Conservation (phyloP, 2,329 filamentous ascomycete species). For the Paecilomyces sp. region DNA sequence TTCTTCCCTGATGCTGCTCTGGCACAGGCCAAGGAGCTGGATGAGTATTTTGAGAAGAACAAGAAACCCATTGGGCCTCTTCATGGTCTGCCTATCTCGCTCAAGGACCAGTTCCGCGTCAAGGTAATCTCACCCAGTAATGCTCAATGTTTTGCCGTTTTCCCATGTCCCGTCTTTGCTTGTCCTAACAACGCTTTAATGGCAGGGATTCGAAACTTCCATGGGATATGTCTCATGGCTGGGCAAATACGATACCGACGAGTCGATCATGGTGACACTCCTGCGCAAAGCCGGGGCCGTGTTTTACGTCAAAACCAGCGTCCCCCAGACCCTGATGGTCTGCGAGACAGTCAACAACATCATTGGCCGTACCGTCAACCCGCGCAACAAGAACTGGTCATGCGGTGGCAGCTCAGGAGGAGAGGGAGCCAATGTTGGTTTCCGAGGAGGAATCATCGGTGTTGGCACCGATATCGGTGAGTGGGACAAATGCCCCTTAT, state of each 20-base stretch:
- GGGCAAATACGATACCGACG: conserved; percentile 3
- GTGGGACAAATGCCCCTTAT: neutral
- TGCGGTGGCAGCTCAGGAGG: conserved; percentile 62
- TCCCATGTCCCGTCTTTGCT: neutral
- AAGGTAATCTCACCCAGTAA: conserved; percentile 8
- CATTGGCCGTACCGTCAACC: conserved; percentile 57
- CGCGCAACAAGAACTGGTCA: conserved; percentile 56
- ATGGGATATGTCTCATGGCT: conserved; percentile 20
- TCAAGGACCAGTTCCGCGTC: conserved; percentile 60
- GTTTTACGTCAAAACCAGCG: conserved; percentile 52
- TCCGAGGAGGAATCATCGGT: conserved; percentile 54
- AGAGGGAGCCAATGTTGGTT: conserved; percentile 56
- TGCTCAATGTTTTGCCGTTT: neutral
- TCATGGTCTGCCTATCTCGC: conserved; percentile 51
- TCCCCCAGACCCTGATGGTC: conserved; percentile 62
- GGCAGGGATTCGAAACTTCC: conserved; percentile 20
- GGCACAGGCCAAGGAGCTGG: conserved; percentile 41
- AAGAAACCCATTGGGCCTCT: conserved; percentile 53
- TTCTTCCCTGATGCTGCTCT: conserved; percentile 49
- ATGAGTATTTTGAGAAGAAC: conserved; percentile 41
- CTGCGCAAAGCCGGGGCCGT: conserved; percentile 46
- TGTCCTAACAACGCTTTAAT: conserved; percentile 14
- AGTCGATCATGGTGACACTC: conserved; percentile 20
- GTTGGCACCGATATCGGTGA: conserved; percentile 57
- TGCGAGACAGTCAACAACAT: conserved; percentile 60